Percentiles rank a stretch among this genome's conserved stretches.
These are phyloP conservation scores for Pulveroboletus sp. DNA, from an alignment of 1,284 basidiomycete genomes.

Conservation along the genomic window DNA sequence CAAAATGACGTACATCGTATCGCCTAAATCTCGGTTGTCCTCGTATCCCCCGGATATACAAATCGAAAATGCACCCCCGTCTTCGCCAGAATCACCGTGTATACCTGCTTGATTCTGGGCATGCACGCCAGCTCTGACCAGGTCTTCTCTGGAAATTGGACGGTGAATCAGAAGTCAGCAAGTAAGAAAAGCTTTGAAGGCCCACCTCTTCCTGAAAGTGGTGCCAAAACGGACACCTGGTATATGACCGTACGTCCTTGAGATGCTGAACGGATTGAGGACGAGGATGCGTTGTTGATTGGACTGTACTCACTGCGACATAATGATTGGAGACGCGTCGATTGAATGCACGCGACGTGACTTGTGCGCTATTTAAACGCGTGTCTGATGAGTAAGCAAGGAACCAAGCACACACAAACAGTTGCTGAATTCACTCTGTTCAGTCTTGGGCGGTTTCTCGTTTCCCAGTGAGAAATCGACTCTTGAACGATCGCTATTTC, in stretches of 20 bases:
- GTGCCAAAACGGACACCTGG: background rate
- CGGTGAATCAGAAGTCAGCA: background rate
- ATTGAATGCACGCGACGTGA: background rate
- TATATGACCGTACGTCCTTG: constrained; percentile 27
- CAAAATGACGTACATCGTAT: constrained; percentile 38
- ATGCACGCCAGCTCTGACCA: constrained; percentile 23
- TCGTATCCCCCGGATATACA: constrained; percentile 45
- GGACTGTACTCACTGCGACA: constrained; percentile 20
- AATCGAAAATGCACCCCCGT: constrained; percentile 42
- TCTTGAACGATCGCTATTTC: background rate
- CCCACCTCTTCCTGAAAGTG: constrained; percentile 22
- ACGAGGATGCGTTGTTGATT: background rate
- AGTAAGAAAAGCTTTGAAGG: too few species aligned
- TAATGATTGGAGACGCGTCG: constrained; percentile 19
- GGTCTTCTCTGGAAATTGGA: constrained; percentile 1
- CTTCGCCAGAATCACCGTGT: constrained; percentile 19
- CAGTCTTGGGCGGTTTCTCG: background rate
- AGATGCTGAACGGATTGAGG: constrained; percentile 3
- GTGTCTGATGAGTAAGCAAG: constrained; percentile 5
- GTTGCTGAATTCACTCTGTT: background rate
- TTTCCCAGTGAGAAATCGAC: background rate
- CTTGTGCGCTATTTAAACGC: constrained; percentile 20
- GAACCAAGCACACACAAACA: constrained; percentile 22
- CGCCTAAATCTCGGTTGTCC: constrained; percentile 43
- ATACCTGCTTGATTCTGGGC: constrained; percentile 24